Evolutionary conservation across 2,329 filamentous ascomycete genomes (phyloP).

Genomic region (Zopfia rhizophila): DNA sequence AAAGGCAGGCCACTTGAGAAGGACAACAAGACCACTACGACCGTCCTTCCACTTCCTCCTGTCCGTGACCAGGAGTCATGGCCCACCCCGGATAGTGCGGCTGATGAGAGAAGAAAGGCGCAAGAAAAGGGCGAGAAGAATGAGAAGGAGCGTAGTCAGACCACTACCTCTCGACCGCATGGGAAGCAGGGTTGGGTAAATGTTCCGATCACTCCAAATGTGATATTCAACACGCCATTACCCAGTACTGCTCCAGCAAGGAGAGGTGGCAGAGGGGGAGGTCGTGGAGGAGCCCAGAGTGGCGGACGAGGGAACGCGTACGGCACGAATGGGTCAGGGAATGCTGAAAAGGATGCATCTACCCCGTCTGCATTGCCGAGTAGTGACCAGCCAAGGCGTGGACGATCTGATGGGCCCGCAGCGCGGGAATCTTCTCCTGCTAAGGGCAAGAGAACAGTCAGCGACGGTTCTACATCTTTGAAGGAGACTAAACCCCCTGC

Average conservation of each 20-base stretch:
- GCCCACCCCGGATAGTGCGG: slow-evolving; percentile 87
- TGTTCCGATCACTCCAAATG: slow-evolving; percentile 83
- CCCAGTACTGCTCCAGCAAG: slow-evolving; percentile 58
- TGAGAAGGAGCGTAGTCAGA: slow-evolving; percentile 70
- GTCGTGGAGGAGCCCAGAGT: slow-evolving; percentile 66
- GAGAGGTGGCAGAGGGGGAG: slow-evolving; percentile 59
- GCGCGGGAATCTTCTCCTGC: slow-evolving; percentile 40
- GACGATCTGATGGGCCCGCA: slow-evolving; percentile 36
- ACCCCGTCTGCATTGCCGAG: slow-evolving; percentile 30
- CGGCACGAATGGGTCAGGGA: slow-evolving; percentile 49
- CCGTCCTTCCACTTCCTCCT: slow-evolving; percentile 65
- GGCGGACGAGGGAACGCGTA: slow-evolving; percentile 60
- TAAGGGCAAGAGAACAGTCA: slow-evolving; percentile 49
- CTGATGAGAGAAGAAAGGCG: slow-evolving; percentile 79
- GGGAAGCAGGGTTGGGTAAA: slow-evolving; percentile 87
- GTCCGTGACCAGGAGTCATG: slow-evolving; percentile 82
- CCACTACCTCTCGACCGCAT: slow-evolving; percentile 49
- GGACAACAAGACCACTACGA: slow-evolving; percentile 32
- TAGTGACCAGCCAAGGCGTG: slow-evolving; percentile 47
- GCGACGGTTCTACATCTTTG: slow-evolving; percentile 40
- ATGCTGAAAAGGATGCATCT: slow-evolving; percentile 50
- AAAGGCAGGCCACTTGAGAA: slow-evolving; percentile 42
- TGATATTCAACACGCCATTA: slow-evolving; percentile 86
- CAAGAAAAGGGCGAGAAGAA: slow-evolving; percentile 75
- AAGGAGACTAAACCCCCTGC: slow-evolving; percentile 38